These are phyloP conservation scores for Didymella sp. DNA, from an alignment of 2,329 filamentous ascomycete species.

Conservation along the genomic window DNA sequence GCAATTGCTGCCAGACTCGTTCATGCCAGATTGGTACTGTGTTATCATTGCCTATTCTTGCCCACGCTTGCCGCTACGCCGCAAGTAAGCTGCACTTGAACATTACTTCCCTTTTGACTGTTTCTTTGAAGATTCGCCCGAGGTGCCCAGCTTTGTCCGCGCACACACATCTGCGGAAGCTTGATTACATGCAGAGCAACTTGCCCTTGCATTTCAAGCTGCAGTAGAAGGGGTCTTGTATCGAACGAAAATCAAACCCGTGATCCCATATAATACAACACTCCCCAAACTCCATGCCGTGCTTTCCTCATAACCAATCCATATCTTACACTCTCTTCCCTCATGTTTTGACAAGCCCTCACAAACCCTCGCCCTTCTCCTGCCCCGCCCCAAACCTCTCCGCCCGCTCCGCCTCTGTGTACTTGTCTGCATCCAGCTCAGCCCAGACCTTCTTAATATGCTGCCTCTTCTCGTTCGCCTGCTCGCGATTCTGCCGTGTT, in stretches of 20 bases:
- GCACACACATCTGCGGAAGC: neutral
- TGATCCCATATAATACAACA: conserved; percentile 6
- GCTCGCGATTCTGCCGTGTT: conserved; percentile 76
- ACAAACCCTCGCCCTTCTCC: neutral
- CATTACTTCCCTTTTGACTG: neutral
- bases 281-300: conserved; percentile 1
- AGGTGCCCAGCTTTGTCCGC: neutral
- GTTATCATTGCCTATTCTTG: too few species aligned
- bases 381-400: neutral
- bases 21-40: neutral
- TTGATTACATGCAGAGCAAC: neutral
- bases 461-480: conserved; percentile 71
- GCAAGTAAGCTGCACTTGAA: neutral
- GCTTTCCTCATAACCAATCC: neutral
- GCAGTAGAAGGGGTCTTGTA: neutral
- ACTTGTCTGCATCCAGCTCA: conserved; percentile 75
- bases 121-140: neutral
- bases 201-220: neutral
- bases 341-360: neutral
- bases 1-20: neutral
- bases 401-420: conserved; percentile 5
- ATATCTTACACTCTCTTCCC: neutral
- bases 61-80: too few species aligned
- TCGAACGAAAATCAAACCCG: neutral
- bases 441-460: conserved; percentile 79